Evolutionary conservation across 2,329 filamentous ascomycete genomes (phyloP).

Genomic region (Annulohypoxylon truncatum): DNA sequence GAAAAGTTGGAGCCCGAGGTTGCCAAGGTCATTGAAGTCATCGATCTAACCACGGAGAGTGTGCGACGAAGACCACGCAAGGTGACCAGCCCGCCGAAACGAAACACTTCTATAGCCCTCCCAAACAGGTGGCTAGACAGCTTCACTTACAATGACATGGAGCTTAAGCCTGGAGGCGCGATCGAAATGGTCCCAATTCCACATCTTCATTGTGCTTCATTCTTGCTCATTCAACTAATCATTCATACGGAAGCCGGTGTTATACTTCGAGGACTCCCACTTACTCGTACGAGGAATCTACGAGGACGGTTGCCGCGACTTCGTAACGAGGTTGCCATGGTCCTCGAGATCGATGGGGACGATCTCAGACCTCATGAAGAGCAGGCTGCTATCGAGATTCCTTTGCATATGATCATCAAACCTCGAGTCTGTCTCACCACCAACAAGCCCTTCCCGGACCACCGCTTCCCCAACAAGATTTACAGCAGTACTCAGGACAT

Average conservation of each 20-base stretch:
- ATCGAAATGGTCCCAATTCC: conserved; percentile 37
- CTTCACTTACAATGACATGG: conserved; percentile 29
- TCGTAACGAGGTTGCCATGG: conserved; percentile 48
- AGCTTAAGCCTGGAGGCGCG: conserved; percentile 34
- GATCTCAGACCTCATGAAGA: conserved; percentile 41
- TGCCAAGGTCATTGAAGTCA: conserved; percentile 42
- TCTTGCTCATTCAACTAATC: conserved; percentile 44
- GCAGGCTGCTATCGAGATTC: conserved; percentile 48
- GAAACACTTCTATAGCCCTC: conserved; percentile 27
- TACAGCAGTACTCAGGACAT: conserved; percentile 41
- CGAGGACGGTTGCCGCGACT: conserved; percentile 45
- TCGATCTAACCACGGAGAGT: conserved; percentile 42
- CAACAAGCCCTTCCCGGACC: conserved; percentile 49
- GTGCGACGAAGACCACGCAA: not conserved
- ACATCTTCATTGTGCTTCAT: conserved; percentile 39
- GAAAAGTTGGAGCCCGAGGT: conserved; percentile 26
- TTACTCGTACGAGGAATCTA: conserved; percentile 47
- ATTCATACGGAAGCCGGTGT: conserved; percentile 33
- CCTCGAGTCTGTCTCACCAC: conserved; percentile 49
- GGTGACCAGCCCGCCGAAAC: not conserved
- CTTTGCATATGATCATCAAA: conserved; percentile 38
- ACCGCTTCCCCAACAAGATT: conserved; percentile 33
- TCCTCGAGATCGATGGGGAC: conserved; percentile 45
- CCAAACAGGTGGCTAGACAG: conserved; percentile 1
- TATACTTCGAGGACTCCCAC: conserved; percentile 46